Evolutionary conservation across 345 rosid genomes (phyloP), one percentile per base, ranked within the genome.

Genomic region (Noccaea caerulescens): DNA sequence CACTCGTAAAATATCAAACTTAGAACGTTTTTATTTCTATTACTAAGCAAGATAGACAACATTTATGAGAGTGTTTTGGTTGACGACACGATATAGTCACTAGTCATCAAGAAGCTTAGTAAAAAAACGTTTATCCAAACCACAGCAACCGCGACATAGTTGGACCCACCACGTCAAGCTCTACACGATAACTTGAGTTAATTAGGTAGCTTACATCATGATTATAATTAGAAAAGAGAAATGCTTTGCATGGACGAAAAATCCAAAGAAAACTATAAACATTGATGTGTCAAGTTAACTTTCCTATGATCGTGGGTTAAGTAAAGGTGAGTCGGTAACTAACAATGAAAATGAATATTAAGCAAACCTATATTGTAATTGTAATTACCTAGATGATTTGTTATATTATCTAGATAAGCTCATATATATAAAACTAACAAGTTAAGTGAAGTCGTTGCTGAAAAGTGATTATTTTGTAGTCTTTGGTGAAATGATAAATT

Each of bases 361-460:
- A 62, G 16, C 45, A 53, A n/a, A 36, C 30, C 13, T 33, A 32
- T 8, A 52, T 13, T 2, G 27, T 23, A 23, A 23, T 23, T 23
- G 1, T 23, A 1, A 23, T 23, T 23, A 23, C n/a, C n/a, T n/a
- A n/a, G 43, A 13, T 39, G 1, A 41, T 14, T 37, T 11, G 50
- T 47, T 7, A 14, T 39, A 41, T 43, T 43, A 42, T 62, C 3
- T 52, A 61, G 36, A 57, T 61, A 43, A 46, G 0, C 44, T 16
- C 10, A 32, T 27, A 50, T 32, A 43, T 27, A 50, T 32, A 43
- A 68, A 74, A 44, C 34, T 12, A 36, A 27, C 37, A 38, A 60
- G 18, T 46, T 67, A 60, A 75, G 78, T 68, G 73, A 68, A 75
- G 78, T 61, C 36, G 73, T 68, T 67, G 63, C 49, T 32, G 10